These are phyloP conservation scores for Colletotrichum sp. DNA, from an alignment of 2,329 filamentous ascomycete species.

Conservation along the genomic window DNA sequence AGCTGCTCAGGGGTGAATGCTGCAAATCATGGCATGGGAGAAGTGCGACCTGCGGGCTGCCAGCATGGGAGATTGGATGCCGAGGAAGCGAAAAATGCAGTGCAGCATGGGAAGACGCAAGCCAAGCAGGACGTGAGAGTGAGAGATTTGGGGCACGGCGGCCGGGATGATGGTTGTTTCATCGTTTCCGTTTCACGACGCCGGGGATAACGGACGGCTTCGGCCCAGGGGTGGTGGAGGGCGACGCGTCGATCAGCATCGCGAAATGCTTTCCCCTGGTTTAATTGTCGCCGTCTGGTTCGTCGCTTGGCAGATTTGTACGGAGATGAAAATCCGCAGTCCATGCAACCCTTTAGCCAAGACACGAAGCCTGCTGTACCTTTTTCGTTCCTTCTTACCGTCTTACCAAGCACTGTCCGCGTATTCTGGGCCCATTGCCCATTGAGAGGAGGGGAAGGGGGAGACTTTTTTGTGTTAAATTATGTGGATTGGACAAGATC, in stretches of 20 bases:
- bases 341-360: slow-evolving; percentile 3
- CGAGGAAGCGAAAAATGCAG: neutral
- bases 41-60: neutral
- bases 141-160: neutral
- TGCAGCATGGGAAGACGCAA: neutral
- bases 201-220: neutral
- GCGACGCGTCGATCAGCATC: neutral
- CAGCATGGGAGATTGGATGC: neutral
- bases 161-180: slow-evolving; percentile 3
- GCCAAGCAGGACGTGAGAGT: neutral
- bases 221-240: neutral
- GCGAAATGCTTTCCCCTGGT: neutral
- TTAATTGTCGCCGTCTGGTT: neutral
- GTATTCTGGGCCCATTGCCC: neutral
- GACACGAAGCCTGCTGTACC: neutral
- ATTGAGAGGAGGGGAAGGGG: neutral
- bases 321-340: neutral
- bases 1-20: neutral
- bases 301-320: neutral
- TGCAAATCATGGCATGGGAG: neutral
- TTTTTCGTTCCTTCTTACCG: neutral
- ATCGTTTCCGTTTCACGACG: neutral
- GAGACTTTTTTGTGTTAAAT: neutral
- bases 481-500: neutral
- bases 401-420: neutral